These are phyloP conservation scores for Styphnolobium japonicum DNA, from an alignment of 306 rosid species.

Conservation along the genomic window DNA sequence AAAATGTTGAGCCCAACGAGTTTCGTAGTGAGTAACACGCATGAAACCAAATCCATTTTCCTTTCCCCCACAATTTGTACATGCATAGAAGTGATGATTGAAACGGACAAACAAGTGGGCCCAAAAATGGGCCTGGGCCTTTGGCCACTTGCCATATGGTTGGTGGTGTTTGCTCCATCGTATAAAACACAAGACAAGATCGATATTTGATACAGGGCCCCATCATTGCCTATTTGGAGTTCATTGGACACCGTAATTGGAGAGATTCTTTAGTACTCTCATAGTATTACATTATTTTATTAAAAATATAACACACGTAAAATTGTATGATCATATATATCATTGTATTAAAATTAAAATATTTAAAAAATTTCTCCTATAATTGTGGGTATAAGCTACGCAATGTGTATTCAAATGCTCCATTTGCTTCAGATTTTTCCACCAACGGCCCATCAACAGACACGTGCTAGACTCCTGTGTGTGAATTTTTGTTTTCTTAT, in stretches of 20 bases:
- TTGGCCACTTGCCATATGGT: background rate
- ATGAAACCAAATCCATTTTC: background rate
- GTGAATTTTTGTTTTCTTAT: background rate
- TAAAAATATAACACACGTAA: no score
- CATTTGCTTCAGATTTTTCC: background rate
- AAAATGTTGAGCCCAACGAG: background rate
- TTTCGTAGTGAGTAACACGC: background rate
- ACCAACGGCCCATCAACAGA: background rate
- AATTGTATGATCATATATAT: no score
- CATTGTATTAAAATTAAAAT: no score
- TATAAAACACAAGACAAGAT: background rate
- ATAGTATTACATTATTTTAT: no score
- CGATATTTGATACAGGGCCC: background rate
- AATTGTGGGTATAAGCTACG: background rate
- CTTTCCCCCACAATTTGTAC: background rate
- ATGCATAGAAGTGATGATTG: background rate
- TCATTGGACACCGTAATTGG: background rate
- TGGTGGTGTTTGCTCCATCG: background rate
- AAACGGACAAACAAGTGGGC: slow-evolving; percentile 17
- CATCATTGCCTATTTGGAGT: background rate
- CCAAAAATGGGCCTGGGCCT: slow-evolving; percentile 23
- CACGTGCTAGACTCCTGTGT: background rate
- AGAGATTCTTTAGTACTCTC: no score
- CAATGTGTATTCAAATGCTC: slow-evolving; percentile 3
- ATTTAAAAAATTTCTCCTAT: no score